These are phyloP conservation scores for Sphagnum contortum DNA, from an alignment of 225 moss, liverwort and hornwort species.

Conservation along the genomic window DNA sequence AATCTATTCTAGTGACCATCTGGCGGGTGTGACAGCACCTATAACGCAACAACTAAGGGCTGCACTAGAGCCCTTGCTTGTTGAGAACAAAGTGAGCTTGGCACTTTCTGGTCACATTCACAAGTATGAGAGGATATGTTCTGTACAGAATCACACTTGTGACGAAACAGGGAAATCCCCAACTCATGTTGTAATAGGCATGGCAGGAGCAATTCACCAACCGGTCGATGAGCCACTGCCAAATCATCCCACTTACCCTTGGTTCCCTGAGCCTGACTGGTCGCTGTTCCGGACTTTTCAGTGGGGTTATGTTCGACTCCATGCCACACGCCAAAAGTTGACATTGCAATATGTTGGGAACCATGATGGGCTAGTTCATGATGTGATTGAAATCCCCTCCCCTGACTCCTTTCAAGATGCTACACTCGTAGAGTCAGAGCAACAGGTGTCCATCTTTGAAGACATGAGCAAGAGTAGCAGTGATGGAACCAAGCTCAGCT, in stretches of 20 bases:
- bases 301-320: conserved; percentile 43
- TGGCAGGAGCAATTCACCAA: conserved; percentile 44
- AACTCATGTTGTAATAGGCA: conserved; percentile 54
- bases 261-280: conserved; percentile 42
- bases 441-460: conserved; percentile 4
- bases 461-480: neutral
- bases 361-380: conserved; percentile 54
- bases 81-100: conserved; percentile 36
- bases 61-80: conserved; percentile 38
- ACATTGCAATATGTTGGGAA: conserved; percentile 48
- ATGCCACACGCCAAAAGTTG: conserved; percentile 35
- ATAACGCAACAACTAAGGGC: conserved; percentile 27
- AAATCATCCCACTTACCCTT: conserved; percentile 9
- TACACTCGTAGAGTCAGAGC: conserved; percentile 2
- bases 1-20: conserved; percentile 30
- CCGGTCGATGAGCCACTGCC: conserved; percentile 16
- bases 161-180: conserved; percentile 18
- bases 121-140: conserved; percentile 56
- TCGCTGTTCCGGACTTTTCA: conserved; percentile 30
- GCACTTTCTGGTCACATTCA: conserved; percentile 57
- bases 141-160: conserved; percentile 36
- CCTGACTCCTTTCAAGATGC: conserved; percentile 4
- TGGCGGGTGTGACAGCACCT: neutral
- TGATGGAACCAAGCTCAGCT: neutral
- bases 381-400: conserved; percentile 28